Conservation (phyloP, 2,329 filamentous ascomycete genomes). For the Ophiocordyceps polyrhachis-furcata region DNA sequence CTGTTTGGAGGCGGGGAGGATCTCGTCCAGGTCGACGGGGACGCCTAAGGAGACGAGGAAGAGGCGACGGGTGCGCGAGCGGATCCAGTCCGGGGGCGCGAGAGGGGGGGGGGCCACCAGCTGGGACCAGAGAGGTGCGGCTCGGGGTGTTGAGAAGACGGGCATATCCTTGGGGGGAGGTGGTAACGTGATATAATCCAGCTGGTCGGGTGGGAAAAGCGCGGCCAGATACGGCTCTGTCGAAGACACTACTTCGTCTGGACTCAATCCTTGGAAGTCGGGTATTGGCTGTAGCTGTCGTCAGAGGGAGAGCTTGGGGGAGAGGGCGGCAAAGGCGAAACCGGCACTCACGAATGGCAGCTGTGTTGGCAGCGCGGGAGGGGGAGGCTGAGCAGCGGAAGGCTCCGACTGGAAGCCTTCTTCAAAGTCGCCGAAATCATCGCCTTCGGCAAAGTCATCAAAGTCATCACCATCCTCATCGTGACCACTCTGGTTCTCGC, state of each 20-base stretch:
- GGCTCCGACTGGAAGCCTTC: slow-evolving; percentile 46
- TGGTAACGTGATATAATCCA: slow-evolving; percentile 30
- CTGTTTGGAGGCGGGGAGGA: slow-evolving; percentile 89
- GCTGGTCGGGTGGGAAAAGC: slow-evolving; percentile 42
- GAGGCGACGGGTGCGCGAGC: slow-evolving; percentile 79
- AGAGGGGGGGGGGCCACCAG: slow-evolving; percentile 86
- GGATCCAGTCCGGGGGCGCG: slow-evolving; percentile 94
- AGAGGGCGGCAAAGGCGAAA: background rate
- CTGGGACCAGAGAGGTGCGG: slow-evolving; percentile 87
- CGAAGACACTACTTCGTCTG: slow-evolving; percentile 39
- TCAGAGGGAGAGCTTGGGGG: slow-evolving; percentile 3
- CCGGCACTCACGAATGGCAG: slow-evolving; percentile 25
- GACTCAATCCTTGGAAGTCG: slow-evolving; percentile 43
- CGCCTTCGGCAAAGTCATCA: slow-evolving; percentile 44
- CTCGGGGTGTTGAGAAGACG: slow-evolving; percentile 69
- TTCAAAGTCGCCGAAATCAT: slow-evolving; percentile 52
- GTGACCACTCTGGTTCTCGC: slow-evolving; percentile 15
- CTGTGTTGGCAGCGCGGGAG: slow-evolving; percentile 16
- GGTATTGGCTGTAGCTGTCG: slow-evolving; percentile 38
- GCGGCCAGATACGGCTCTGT: slow-evolving; percentile 48
- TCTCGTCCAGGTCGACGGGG: slow-evolving; percentile 91
- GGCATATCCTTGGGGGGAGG: slow-evolving; percentile 35
- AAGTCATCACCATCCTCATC: slow-evolving; percentile 41
- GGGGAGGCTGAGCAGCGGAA: slow-evolving; percentile 11
- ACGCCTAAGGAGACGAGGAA: slow-evolving; percentile 94